phyloP scores from a whole-genome alignment of 306 rosid species.

The Malus orientalis region DNA sequence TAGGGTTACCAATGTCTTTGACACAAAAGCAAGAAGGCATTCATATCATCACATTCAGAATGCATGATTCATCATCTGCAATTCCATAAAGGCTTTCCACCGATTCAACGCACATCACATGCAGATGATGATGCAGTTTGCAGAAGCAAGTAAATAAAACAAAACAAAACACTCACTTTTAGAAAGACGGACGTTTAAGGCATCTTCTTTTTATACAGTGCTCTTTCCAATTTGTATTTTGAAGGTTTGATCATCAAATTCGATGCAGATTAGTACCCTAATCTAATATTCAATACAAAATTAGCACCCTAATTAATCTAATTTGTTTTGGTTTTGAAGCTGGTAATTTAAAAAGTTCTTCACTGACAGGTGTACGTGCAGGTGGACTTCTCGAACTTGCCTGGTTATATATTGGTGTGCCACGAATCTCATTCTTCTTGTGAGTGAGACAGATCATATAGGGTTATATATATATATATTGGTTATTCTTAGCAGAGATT shows the following conservation, averaged over 20 bases:
- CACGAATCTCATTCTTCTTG: neutral
- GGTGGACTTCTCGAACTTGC: neutral
- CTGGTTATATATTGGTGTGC: neutral
- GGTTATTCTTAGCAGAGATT: neutral
- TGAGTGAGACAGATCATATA: neutral
- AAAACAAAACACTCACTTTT: neutral
- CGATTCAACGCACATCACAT: neutral
- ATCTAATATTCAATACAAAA: too few relatives aligned
- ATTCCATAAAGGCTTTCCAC: neutral
- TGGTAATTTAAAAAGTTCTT: neutral
- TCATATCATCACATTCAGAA: neutral
- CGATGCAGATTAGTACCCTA: neutral
- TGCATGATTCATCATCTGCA: neutral
- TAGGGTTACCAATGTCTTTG: neutral
- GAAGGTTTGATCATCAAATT: neutral
- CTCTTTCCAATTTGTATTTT: neutral
- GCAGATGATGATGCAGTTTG: neutral
- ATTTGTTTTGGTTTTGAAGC: neutral
- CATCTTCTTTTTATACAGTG: neutral
- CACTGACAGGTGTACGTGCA: neutral
- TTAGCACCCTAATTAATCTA: neutral
- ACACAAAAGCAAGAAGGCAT: neutral
- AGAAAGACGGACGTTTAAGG: conserved; percentile 4
- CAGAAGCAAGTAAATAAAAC: neutral
- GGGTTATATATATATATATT: too few relatives aligned